Evolutionary conservation across 768 basidiomycete species (phyloP), one percentile per base, ranked within the genome.

Genomic region (Phylloporus rhodoxanthus): DNA sequence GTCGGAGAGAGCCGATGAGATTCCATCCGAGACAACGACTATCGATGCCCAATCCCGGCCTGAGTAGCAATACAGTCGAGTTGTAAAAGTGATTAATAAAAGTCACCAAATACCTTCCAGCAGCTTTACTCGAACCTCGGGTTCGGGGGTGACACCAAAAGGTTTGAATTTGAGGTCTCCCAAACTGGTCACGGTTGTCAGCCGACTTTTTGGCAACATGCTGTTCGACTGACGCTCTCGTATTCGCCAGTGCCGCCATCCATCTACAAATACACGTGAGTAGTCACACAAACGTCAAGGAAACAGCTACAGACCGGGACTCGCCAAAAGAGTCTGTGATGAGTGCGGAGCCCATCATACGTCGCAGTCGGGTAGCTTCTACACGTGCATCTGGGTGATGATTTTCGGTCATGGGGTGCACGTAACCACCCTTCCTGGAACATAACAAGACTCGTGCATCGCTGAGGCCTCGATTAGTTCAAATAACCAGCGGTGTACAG

Each of bases 251-350:
- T 4, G 84, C 90, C 13, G 94, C 95, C 88, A 96, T 95, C 91
- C 91, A 95, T 43, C 89, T 90, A 51, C 11, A n/a, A 43, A 33
- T 26, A 8, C 14, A 30, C 32, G 25, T 52, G 48, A 47, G 45
- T 21, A 4, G 14, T 38, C 26, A 28, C 26, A 25, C 30, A 45
- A 50, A 45, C 11, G 17, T n/a, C 29, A 26, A 21, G 10, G 23
- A 21, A 19, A 47, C 17, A 4, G 28, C 7, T 19, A 62, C 71
- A 68, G 64, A 90, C 82, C 94, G 75, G 26, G 84, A 81, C 74
- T 98, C 94, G 7, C 95, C 94, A 60, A 90, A 98, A 5, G 91
- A 93, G 64, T 98, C 95, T 2, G 89, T 89, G 38, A 96, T 87
- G 23, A 95, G 68, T 3, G 88, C 85, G 8, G 85, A 85, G 10